Evolutionary conservation across 2,329 filamentous ascomycete genomes (phyloP).

Genomic region (Lithohypha guttulata): DNA sequence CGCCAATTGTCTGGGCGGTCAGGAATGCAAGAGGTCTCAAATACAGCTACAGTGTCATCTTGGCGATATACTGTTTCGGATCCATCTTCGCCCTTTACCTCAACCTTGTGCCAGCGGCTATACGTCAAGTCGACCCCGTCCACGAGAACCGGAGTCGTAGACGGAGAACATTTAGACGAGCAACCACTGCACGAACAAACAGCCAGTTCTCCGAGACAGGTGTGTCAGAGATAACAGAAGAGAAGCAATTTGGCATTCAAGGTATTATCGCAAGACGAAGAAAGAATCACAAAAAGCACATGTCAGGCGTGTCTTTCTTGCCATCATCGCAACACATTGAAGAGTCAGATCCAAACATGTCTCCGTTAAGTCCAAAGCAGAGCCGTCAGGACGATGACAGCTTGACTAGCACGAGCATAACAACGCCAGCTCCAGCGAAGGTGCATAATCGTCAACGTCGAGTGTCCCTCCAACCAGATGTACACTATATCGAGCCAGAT

Average conservation of each 20-base stretch:
- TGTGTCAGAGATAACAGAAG: neutral
- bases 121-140: conserved; percentile 42
- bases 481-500: no score
- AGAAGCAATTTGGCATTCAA: neutral
- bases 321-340: neutral
- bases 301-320: neutral
- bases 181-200: neutral
- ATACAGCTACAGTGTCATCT: conserved; percentile 44
- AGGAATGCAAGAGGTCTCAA: conserved; percentile 29
- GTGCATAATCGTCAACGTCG: neutral
- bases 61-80: conserved; percentile 42
- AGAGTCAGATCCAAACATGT: neutral
- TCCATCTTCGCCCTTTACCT: conserved; percentile 45
- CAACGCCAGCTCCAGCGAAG: neutral
- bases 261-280: neutral
- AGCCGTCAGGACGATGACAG: neutral
- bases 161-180: conserved; percentile 1
- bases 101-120: conserved; percentile 37
- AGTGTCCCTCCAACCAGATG: neutral
- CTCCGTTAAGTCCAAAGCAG: neutral
- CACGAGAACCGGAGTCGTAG: conserved; percentile 21
- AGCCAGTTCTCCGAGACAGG: neutral
- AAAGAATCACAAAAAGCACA: neutral
- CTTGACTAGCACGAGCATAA: neutral
- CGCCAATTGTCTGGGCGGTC: conserved; percentile 40